phyloP scores from a whole-genome alignment of 441 rosid genomes.

The Corymbia calophylla region DNA sequence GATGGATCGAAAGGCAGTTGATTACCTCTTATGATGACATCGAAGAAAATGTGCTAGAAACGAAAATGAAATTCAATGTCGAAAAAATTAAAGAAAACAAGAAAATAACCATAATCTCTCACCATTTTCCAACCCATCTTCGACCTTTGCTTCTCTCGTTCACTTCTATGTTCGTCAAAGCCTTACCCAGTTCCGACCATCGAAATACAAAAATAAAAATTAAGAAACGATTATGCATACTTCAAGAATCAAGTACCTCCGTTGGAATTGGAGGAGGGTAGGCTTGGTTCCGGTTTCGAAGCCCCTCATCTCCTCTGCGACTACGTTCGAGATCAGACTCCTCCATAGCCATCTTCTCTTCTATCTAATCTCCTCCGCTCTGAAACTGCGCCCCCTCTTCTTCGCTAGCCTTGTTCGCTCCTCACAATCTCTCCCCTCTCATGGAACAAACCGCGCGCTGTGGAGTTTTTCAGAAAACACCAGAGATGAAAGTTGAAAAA shows the following conservation, averaged over 20 bases:
- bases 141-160: not conserved
- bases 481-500: not conserved
- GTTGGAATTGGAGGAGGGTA: conserved; percentile 74
- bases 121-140: not conserved
- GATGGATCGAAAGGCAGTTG: not conserved
- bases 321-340: conserved; percentile 58
- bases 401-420: not conserved
- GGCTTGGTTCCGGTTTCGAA: conserved; percentile 61
- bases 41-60: not conserved
- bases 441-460: not conserved
- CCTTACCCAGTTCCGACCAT: not conserved
- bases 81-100: not conserved
- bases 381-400: not conserved
- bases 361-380: not conserved
- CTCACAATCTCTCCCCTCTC: not conserved
- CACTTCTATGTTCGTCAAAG: not conserved
- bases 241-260: conserved; percentile 28
- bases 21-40: not conserved
- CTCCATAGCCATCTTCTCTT: conserved; percentile 32
- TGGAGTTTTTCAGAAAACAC: not conserved
- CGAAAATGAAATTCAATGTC: not conserved
- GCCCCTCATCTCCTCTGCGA: conserved; percentile 44
- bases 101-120: not conserved
- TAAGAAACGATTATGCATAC: not conserved
- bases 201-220: not conserved